Evolutionary conservation across 768 basidiomycete genomes (phyloP).

Genomic region (Mycena sanguinolenta): DNA sequence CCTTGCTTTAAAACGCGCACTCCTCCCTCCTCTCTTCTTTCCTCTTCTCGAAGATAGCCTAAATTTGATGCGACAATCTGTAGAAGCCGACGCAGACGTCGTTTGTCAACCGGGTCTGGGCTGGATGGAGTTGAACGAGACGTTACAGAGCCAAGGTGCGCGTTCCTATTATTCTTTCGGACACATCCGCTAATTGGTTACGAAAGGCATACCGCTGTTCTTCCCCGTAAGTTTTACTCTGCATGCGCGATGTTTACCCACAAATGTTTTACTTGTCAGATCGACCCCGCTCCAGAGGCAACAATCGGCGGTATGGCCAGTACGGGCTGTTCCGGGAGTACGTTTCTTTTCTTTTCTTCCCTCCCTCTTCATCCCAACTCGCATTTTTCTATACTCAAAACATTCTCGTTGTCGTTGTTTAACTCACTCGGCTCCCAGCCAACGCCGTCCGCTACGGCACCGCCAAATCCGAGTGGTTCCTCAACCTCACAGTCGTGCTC

Average conservation of each 20-base stretch:
- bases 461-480: constrained; percentile 91
- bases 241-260: neutral
- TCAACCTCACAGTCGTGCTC: constrained; percentile 92
- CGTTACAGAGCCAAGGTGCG: constrained; percentile 70
- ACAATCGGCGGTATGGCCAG: constrained; percentile 91
- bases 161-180: neutral
- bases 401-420: too few relatives aligned
- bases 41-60: too few relatives aligned
- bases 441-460: constrained; percentile 91
- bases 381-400: too few relatives aligned
- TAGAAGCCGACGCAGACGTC: constrained; percentile 79
- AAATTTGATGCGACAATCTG: neutral
- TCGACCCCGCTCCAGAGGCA: constrained; percentile 83
- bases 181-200: neutral
- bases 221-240: constrained; percentile 72
- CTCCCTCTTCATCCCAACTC: too few relatives aligned
- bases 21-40: too few relatives aligned
- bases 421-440: too few relatives aligned
- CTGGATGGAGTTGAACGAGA: constrained; percentile 81
- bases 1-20: too few relatives aligned
- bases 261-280: constrained; percentile 57
- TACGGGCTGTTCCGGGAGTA: constrained; percentile 90
- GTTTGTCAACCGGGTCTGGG: constrained; percentile 81
- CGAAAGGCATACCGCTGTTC: constrained; percentile 79
- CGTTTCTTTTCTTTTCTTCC: too few relatives aligned